These are phyloP conservation scores for Yamadazyma trypodendri DNA, from an alignment of 1,139 yeast species.

Conservation along the genomic window DNA sequence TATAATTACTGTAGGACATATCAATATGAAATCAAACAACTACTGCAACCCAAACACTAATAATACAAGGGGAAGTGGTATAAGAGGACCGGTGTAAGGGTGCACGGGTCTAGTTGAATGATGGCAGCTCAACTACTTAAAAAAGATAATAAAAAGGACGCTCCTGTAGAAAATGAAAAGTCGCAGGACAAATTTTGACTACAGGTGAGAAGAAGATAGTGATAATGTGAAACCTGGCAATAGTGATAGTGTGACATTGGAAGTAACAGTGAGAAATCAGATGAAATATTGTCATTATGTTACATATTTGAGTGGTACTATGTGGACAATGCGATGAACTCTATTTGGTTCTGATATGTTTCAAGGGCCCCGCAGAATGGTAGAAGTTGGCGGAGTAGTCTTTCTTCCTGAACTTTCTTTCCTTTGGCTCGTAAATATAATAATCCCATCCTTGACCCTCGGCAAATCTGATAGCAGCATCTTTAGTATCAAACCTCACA, in stretches of 20 bases:
- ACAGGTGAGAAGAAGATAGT: neutral
- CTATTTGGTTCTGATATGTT: conserved; percentile 80
- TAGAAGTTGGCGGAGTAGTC: conserved; percentile 71
- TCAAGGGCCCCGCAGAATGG: conserved; percentile 70
- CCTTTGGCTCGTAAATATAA: conserved; percentile 79
- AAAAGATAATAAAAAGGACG: no score
- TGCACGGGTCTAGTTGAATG: no score
- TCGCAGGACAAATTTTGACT: neutral
- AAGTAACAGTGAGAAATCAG: neutral
- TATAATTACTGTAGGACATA: conserved; percentile 8
- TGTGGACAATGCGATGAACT: neutral
- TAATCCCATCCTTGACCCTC: conserved; percentile 86
- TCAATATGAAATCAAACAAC: neutral
- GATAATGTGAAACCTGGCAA: neutral
- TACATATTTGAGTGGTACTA: neutral
- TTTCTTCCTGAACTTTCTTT: conserved; percentile 71
- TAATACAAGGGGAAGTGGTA: neutral
- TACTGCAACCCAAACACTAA: neutral
- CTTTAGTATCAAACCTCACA: conserved; percentile 71
- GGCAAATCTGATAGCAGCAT: conserved; percentile 77
- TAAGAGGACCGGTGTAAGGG: no score
- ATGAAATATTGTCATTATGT: neutral
- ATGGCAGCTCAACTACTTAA: no score
- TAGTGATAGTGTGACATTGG: no score
- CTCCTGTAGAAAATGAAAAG: no score